Evolutionary conservation across 2,329 filamentous ascomycete species (phyloP).

Genomic region (Monilinia vaccinii-corymbosi): DNA sequence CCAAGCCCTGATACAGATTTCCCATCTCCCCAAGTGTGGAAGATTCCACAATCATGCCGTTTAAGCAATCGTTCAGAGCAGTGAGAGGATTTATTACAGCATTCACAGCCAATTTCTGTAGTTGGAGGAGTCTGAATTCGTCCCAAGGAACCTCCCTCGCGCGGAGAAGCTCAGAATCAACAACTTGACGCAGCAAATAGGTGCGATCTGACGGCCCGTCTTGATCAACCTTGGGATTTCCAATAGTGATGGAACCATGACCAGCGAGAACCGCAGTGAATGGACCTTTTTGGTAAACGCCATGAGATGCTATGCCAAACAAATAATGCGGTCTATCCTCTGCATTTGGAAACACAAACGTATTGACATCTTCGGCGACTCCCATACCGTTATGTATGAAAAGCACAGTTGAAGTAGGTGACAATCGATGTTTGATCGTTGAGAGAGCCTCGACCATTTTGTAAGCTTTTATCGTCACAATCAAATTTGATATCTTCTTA

Average conservation of each 20-base stretch:
- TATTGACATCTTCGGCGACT: slow-evolving; percentile 47
- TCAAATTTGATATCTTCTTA: slow-evolving; percentile 44
- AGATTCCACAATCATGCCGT: slow-evolving; percentile 55
- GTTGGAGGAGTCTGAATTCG: slow-evolving; percentile 52
- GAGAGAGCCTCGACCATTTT: slow-evolving; percentile 54
- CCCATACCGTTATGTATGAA: slow-evolving; percentile 89
- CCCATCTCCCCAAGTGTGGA: slow-evolving; percentile 16
- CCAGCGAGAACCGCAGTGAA: slow-evolving; percentile 47
- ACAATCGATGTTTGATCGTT: slow-evolving; percentile 51
- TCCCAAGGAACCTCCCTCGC: slow-evolving; percentile 33
- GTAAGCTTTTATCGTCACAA: slow-evolving; percentile 69
- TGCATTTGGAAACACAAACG: slow-evolving; percentile 50
- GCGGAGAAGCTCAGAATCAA: slow-evolving; percentile 36
- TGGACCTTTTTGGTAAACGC: slow-evolving; percentile 40
- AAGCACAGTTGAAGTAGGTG: slow-evolving; percentile 59
- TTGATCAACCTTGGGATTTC: slow-evolving; percentile 18
- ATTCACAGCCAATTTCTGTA: slow-evolving; percentile 81
- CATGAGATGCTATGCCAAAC: slow-evolving; percentile 53
- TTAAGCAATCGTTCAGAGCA: slow-evolving; percentile 64
- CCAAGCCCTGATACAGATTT: slow-evolving; percentile 40
- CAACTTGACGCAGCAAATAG: slow-evolving; percentile 30
- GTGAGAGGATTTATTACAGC: slow-evolving; percentile 79
- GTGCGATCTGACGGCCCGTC: slow-evolving; percentile 10
- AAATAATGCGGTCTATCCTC: slow-evolving; percentile 60
- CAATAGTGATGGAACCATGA: slow-evolving; percentile 39